Evolutionary conservation across 139 green algal genomes (phyloP).

Genomic region (Chlamydomonas sp.): DNA sequence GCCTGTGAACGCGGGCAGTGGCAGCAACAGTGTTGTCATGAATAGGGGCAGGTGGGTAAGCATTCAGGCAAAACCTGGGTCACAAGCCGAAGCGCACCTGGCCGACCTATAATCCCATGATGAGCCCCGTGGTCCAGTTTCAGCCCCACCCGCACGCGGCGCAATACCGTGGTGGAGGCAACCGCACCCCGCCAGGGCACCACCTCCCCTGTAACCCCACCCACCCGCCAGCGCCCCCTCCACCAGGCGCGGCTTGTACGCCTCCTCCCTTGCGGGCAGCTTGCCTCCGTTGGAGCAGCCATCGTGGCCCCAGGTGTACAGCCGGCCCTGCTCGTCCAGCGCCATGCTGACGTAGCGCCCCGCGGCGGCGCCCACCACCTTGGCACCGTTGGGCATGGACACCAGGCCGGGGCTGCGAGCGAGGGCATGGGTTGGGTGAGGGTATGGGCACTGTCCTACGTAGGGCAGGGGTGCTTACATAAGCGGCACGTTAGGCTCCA

Average conservation of each 20-base stretch:
- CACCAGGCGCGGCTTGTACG: conserved; percentile 41
- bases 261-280: conserved; percentile 20
- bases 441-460: too few species aligned
- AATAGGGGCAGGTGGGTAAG: neutral
- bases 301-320: conserved; percentile 59
- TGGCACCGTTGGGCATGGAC: neutral
- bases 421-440: too few species aligned
- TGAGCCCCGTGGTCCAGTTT: too few species aligned
- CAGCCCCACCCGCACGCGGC: too few species aligned
- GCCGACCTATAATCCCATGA: too few species aligned
- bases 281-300: conserved; percentile 45
- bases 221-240: conserved; percentile 39
- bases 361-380: conserved; percentile 46
- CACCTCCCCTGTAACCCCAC: neutral
- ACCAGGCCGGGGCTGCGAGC: neutral
- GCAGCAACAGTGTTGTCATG: neutral
- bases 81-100: too few species aligned
- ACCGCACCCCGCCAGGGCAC: neutral
- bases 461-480: too few species aligned
- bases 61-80: neutral
- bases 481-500: too few species aligned
- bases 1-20: neutral
- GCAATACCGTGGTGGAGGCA: too few species aligned
- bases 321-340: conserved; percentile 39
- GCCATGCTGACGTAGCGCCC: conserved; percentile 66